Percentiles rank a stretch among this genome's conserved stretches.
phyloP scores from a whole-genome alignment of 352 stramenopile genomes.

The Pythium monospermum region DNA sequence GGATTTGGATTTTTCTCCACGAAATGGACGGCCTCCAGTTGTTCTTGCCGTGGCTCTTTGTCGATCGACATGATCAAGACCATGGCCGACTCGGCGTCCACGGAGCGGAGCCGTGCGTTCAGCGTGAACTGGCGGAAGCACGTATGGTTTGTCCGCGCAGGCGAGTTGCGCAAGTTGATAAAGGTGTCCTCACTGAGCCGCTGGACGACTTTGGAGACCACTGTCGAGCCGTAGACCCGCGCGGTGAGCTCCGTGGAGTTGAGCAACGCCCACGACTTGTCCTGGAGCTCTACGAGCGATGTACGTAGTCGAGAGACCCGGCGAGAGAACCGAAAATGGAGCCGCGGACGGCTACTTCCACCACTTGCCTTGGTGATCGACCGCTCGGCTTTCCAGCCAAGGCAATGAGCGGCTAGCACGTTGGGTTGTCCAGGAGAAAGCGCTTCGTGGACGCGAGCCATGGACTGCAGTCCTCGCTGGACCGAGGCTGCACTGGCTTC shows the following conservation, averaged over 20 bases:
- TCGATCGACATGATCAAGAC: not conserved
- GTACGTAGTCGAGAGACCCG: not conserved
- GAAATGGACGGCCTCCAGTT: not conserved
- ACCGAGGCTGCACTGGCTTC: not conserved
- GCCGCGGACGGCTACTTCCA: too few species aligned
- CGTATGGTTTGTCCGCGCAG: too few species aligned
- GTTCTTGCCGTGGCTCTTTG: not conserved
- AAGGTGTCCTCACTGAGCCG: conserved; percentile 2
- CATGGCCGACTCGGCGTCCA: too few species aligned
- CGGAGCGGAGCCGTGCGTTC: too few species aligned
- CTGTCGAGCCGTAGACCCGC: not conserved
- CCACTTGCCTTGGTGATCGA: not conserved
- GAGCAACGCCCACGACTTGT: conserved; percentile 5
- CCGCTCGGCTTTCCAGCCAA: conserved; percentile 4
- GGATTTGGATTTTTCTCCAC: not conserved
- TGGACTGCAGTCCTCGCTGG: not conserved
- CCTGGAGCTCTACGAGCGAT: not conserved
- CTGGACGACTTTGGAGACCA: conserved; percentile 1
- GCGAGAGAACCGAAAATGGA: conserved; percentile 5
- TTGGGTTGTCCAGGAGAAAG: not conserved
- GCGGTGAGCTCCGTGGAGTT: not conserved
- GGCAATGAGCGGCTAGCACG: not conserved
- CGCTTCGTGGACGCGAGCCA: not conserved
- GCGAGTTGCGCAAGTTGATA: conserved; percentile 2
- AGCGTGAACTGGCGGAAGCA: too few species aligned